Evolutionary conservation across 1,284 basidiomycete species (phyloP).

Genomic region (Sporisorium sorghi): DNA sequence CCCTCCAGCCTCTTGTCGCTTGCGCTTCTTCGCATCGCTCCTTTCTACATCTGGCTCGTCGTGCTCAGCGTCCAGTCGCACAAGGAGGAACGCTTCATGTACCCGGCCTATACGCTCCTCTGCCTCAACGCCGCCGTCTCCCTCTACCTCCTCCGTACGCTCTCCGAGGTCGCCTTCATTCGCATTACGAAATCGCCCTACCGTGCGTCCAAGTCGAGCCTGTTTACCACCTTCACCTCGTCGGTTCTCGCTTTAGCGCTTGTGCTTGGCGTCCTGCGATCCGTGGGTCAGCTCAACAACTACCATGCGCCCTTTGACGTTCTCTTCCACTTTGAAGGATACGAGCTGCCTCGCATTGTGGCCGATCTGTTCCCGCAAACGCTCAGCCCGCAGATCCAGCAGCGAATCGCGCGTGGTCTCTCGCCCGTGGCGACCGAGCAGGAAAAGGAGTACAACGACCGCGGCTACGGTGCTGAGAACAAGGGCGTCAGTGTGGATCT

Average conservation of each 20-base stretch:
- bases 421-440: constrained; percentile 35
- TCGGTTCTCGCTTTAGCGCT: constrained; percentile 77
- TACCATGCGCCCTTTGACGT: constrained; percentile 90
- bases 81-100: constrained; percentile 99
- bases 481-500: constrained; percentile 33
- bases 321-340: constrained; percentile 78
- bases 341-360: constrained; percentile 81
- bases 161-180: constrained; percentile 51
- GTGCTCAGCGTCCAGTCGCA: constrained; percentile 86
- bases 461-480: constrained; percentile 34
- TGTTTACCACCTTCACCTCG: constrained; percentile 83
- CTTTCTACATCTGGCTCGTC: constrained; percentile 88
- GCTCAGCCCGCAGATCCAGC: constrained; percentile 27
- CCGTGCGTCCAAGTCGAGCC: constrained; percentile 49
- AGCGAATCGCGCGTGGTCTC: constrained; percentile 36
- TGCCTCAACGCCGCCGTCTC: constrained; percentile 91
- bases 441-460: constrained; percentile 48
- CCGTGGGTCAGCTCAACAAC: constrained; percentile 84
- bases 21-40: constrained; percentile 80
- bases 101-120: constrained; percentile 88
- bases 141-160: constrained; percentile 74
- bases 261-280: constrained; percentile 81
- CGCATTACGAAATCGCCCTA: constrained; percentile 58
- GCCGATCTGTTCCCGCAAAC: constrained; percentile 30
- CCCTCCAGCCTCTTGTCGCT: constrained; percentile 69